phyloP scores from a whole-genome alignment of 805 yeast species.

The Kuraishia ogatae region DNA sequence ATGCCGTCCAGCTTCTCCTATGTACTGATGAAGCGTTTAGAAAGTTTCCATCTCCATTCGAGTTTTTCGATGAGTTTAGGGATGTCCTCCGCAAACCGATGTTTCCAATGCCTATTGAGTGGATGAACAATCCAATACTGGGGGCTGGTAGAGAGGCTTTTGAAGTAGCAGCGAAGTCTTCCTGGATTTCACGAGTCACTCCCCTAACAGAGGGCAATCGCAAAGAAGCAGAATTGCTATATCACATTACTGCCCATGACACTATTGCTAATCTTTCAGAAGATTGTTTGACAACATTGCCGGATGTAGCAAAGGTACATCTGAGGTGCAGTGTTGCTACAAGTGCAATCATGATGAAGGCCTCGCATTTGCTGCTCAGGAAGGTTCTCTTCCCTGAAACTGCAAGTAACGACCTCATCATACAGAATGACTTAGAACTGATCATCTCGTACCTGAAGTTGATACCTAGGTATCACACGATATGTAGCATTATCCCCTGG shows the following conservation, averaged over 20 bases:
- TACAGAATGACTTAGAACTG: background rate
- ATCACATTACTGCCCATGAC: background rate
- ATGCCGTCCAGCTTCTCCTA: conserved; percentile 27
- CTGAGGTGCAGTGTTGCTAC: background rate
- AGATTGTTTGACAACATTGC: background rate
- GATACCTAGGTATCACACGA: conserved; percentile 1
- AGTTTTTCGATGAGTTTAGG: conserved; percentile 22
- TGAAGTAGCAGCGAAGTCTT: conserved; percentile 27
- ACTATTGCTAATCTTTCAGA: background rate
- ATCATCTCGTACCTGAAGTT: background rate
- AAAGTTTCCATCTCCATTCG: conserved; percentile 33
- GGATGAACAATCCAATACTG: conserved; percentile 34
- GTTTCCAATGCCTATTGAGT: conserved; percentile 20
- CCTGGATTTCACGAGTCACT: conserved; percentile 21
- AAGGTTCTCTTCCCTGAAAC: background rate
- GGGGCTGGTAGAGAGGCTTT: conserved; percentile 29
- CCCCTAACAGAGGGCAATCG: conserved; percentile 6
- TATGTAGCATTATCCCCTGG: conserved; percentile 2
- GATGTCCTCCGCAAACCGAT: conserved; percentile 24
- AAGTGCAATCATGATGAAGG: conserved; percentile 1
- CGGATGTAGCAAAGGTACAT: background rate
- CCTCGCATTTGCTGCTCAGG: conserved; percentile 2
- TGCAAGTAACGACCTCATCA: background rate
- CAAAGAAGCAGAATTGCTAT: background rate
- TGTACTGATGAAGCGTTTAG: conserved; percentile 21